Base-by-base conservation (phyloP, 805 yeast genomes). In the Candida parachauliodes region DNA sequence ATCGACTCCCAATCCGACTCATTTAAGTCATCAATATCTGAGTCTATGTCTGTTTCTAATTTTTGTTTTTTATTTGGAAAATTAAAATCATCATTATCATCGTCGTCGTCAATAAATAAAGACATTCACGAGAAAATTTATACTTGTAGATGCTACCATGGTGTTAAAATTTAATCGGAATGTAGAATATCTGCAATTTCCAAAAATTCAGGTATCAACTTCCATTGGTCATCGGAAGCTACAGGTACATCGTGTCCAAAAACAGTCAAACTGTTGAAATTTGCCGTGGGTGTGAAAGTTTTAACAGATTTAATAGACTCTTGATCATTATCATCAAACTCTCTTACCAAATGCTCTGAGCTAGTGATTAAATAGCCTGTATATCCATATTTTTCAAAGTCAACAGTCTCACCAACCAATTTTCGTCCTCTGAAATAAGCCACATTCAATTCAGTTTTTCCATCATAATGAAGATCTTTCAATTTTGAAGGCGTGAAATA, bases 351-450 rank as follows among this genome's bases (percentile, higher is more conserved):
- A 12, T 46, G 40, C 25, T 55, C 62, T 2, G 55, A 46, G 28
- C 52, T 48, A 27, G 55, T 53, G 26, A 60, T 30, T 3, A 64
- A 30, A 41, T 57, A 61, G 4, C 65, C 67, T 2, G 36, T 41
- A 38, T 48, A 44, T 19, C 45, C 32, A 5, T 46, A 33, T 11
- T 15, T 5, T 9, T 41, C 21, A 2, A 57, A 39, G 8, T 46
- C 48, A 5, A 57, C 31, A 7, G 39, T 28, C 11, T 41, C 43
- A 1, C 68, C 68, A 6, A 60, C 48, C 15, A 64, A 45, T 41
- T 54, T 59, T 39, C 62, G 52, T 2, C 70, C 70, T 47, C 70
- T 48, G 36, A 61, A 64, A 45, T 55, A 62, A 4, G 63, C 59
- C 2, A 52, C 43, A 4, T 44, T 44, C 7, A 38, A 41, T 16